phyloP scores from a whole-genome alignment of 2,329 filamentous ascomycete genomes.

The Pseudopithomyces maydicus region DNA sequence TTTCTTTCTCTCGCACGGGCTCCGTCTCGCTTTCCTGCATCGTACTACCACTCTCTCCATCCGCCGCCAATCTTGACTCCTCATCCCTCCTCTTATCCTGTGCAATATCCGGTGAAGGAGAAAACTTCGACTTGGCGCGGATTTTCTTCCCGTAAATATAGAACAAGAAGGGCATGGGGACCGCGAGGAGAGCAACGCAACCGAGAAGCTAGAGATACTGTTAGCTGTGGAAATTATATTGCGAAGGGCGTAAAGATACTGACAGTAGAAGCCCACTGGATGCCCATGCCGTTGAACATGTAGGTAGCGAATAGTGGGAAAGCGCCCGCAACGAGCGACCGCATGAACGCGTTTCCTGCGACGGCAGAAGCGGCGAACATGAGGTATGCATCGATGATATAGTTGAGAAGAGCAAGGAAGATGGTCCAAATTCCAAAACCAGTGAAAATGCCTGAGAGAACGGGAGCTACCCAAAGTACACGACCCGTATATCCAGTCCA shows the following conservation, averaged over 20 bases:
- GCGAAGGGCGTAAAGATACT: not conserved
- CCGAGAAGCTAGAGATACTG: constrained; percentile 42
- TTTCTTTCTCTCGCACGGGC: not conserved
- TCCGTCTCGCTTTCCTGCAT: not conserved
- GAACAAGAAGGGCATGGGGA: constrained; percentile 53
- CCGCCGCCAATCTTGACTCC: constrained; percentile 25
- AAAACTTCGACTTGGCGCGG: constrained; percentile 49
- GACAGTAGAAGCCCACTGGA: constrained; percentile 52
- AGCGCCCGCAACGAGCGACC: constrained; percentile 55
- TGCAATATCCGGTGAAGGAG: constrained; percentile 47
- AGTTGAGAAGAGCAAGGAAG: constrained; percentile 64
- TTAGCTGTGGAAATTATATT: not conserved
- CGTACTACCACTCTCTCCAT: not conserved
- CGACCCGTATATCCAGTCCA: constrained; percentile 49
- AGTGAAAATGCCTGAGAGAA: constrained; percentile 55
- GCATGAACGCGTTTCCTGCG: constrained; percentile 61
- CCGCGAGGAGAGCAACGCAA: constrained; percentile 47
- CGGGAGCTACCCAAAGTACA: constrained; percentile 51
- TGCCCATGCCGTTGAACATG: constrained; percentile 59
- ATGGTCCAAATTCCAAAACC: constrained; percentile 63
- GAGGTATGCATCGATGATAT: constrained; percentile 64
- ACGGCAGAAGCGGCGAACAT: constrained; percentile 47
- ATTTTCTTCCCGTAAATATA: constrained; percentile 52
- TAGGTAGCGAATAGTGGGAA: constrained; percentile 58
- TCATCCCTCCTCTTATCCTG: constrained; percentile 43